Conservation (phyloP, 495 filamentous ascomycete species). For the Xylaria bambusicola region DNA sequence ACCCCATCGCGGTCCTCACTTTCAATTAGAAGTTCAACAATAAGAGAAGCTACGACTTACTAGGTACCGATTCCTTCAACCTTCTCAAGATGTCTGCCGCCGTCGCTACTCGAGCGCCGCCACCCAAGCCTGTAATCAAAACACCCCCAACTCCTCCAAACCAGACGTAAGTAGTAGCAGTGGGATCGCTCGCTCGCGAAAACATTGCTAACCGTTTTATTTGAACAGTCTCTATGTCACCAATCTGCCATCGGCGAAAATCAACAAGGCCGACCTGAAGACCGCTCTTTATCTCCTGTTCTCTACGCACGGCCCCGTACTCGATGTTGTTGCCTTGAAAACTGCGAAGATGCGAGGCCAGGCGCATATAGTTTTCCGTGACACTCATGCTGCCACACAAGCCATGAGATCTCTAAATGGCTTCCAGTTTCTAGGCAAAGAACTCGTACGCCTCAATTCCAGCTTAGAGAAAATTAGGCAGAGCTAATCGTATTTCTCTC, state of each 20-base stretch:
- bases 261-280: slow-evolving; percentile 80
- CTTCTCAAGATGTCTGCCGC: slow-evolving; percentile 18
- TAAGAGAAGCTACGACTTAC: neutral
- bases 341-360: slow-evolving; percentile 91
- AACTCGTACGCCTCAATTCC: slow-evolving; percentile 65
- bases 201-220: slow-evolving; percentile 31
- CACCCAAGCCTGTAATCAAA: slow-evolving; percentile 37
- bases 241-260: slow-evolving; percentile 79
- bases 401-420: slow-evolving; percentile 87
- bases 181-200: slow-evolving; percentile 8
- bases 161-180: slow-evolving; percentile 62
- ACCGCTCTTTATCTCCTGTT: slow-evolving; percentile 90
- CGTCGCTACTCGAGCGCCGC: slow-evolving; percentile 21
- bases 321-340: slow-evolving; percentile 91
- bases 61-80: neutral
- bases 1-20: neutral
- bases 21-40: neutral
- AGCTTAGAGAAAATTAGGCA: neutral
- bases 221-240: slow-evolving; percentile 73
- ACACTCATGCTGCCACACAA: slow-evolving; percentile 82
- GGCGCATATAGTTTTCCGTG: slow-evolving; percentile 88
- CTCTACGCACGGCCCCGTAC: slow-evolving; percentile 86
- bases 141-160: slow-evolving; percentile 58
- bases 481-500: slow-evolving; percentile 53
- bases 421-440: slow-evolving; percentile 81